Percentiles rank a stretch among this genome's conserved stretches.
Evolutionary conservation across 768 basidiomycete genomes (phyloP).

Genomic region (Rhizopogon roseolus): DNA sequence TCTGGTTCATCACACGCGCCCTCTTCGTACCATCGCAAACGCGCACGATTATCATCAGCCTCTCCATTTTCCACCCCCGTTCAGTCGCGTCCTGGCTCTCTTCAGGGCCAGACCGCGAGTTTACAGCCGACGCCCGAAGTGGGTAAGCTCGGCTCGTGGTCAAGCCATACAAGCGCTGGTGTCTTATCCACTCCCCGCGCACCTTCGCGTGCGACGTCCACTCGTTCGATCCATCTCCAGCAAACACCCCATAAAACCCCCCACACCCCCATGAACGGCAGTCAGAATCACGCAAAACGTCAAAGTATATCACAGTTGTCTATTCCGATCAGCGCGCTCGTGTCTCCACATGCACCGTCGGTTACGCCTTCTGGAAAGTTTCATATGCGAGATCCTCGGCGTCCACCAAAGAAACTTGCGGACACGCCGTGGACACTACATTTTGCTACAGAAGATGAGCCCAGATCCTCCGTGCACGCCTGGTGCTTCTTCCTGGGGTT

Average conservation of each 20-base stretch:
- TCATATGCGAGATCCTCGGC: slow-evolving; percentile 79
- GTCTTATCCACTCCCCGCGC: slow-evolving; percentile 21
- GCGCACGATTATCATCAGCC: slow-evolving; percentile 50
- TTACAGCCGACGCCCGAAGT: slow-evolving; percentile 17
- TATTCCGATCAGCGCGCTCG: slow-evolving; percentile 74
- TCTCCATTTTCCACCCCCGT: slow-evolving; percentile 29
- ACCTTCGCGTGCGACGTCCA: slow-evolving; percentile 33
- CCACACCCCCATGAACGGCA: slow-evolving; percentile 6
- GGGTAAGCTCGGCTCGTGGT: slow-evolving; percentile 25
- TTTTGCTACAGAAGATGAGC: slow-evolving; percentile 49
- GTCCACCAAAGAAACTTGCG: slow-evolving; percentile 48
- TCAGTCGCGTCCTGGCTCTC: slow-evolving; percentile 26
- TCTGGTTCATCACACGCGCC: slow-evolving; percentile 58
- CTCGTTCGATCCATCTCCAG: slow-evolving; percentile 26
- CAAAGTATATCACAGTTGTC: slow-evolving; percentile 65
- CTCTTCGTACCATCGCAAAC: slow-evolving; percentile 70
- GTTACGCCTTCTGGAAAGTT: slow-evolving; percentile 53
- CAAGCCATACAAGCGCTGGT: slow-evolving; percentile 30
- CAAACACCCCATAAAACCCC: slow-evolving; percentile 9
- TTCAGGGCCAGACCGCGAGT: slow-evolving; percentile 6
- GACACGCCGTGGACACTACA: slow-evolving; percentile 61
- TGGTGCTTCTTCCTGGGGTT: slow-evolving; percentile 81
- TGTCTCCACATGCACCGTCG: slow-evolving; percentile 77
- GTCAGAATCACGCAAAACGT: slow-evolving; percentile 30
- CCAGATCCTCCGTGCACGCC: slow-evolving; percentile 53